Evolutionary conservation across 495 filamentous ascomycete species (phyloP).

Genomic region (Penicillium manginii): DNA sequence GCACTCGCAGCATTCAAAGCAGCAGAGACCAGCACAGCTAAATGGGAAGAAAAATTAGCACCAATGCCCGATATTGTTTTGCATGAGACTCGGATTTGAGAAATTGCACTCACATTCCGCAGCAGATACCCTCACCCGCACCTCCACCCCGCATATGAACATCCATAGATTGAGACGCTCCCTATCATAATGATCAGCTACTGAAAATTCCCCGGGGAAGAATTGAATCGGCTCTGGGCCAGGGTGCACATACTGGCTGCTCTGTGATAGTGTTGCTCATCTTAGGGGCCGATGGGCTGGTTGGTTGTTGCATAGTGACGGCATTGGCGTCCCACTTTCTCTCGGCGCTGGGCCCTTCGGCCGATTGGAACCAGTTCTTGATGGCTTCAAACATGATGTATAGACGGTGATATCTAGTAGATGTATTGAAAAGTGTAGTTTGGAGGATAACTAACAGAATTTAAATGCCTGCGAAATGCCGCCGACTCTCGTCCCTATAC

Average conservation of each 20-base stretch:
- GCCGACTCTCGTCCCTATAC: neutral
- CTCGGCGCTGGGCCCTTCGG: conserved; percentile 8
- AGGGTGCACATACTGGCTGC: conserved; percentile 9
- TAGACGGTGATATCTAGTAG: neutral
- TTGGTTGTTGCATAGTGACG: conserved; percentile 14
- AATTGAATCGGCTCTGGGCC: too few relatives aligned
- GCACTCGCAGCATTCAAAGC: conserved; percentile 22
- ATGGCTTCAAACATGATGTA: conserved; percentile 12
- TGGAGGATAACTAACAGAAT: neutral
- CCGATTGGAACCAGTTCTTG: conserved; percentile 11
- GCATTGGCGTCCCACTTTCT: conserved; percentile 15
- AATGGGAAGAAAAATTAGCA: neutral
- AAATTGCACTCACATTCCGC: conserved; percentile 25
- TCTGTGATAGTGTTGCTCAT: conserved; percentile 13
- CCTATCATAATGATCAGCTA: conserved; percentile 4
- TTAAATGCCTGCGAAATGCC: neutral
- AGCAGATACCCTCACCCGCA: conserved; percentile 21
- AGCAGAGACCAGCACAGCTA: conserved; percentile 24
- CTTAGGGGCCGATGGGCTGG: conserved; percentile 6
- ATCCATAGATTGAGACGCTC: conserved; percentile 12
- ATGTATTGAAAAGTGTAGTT: neutral
- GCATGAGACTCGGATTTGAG: neutral
- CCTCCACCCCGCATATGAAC: conserved; percentile 24
- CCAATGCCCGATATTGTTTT: neutral
- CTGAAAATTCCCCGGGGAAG: neutral